Conservation (phyloP, 2,329 filamentous ascomycete species). For the Coniochaeta sp. region DNA sequence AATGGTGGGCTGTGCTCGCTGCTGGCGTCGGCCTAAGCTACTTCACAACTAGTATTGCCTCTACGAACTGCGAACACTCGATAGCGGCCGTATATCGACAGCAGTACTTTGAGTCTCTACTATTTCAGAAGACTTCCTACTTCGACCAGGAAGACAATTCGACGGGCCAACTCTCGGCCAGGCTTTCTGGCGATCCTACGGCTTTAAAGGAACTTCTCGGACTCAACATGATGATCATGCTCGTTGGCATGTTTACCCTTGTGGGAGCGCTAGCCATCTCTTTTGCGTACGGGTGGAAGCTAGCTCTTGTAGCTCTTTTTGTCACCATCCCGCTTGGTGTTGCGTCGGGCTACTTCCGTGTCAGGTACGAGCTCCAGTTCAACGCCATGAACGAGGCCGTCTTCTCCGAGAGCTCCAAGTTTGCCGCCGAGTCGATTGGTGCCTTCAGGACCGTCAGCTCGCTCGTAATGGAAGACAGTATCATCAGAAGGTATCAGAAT, state of each 20-base stretch:
- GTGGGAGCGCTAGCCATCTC: constrained; percentile 57
- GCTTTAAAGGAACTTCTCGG: constrained; percentile 56
- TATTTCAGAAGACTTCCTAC: constrained; percentile 51
- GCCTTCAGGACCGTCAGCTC: constrained; percentile 67
- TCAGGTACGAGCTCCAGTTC: constrained; percentile 57
- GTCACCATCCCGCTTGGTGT: constrained; percentile 47
- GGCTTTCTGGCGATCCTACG: constrained; percentile 44
- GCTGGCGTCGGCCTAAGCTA: constrained; percentile 44
- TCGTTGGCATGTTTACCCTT: constrained; percentile 57
- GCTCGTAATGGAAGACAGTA: constrained; percentile 61
- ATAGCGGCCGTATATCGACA: constrained; percentile 48
- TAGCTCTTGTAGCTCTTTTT: constrained; percentile 59
- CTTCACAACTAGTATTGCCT: constrained; percentile 35
- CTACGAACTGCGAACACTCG: constrained; percentile 37
- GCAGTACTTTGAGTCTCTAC: constrained; percentile 53
- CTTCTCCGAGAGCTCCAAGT: constrained; percentile 65
- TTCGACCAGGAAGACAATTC: constrained; percentile 55
- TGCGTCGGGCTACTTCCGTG: constrained; percentile 38
- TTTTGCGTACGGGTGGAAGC: constrained; percentile 70
- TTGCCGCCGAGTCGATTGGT: constrained; percentile 65
- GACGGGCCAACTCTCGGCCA: constrained; percentile 50
- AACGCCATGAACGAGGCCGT: constrained; percentile 61
- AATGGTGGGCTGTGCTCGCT: constrained; percentile 58
- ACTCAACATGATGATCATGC: constrained; percentile 54
- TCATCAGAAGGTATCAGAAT: constrained; percentile 51